These are phyloP conservation scores for Tilletia walkeri DNA, from an alignment of 1,284 basidiomycete species.

Conservation along the genomic window DNA sequence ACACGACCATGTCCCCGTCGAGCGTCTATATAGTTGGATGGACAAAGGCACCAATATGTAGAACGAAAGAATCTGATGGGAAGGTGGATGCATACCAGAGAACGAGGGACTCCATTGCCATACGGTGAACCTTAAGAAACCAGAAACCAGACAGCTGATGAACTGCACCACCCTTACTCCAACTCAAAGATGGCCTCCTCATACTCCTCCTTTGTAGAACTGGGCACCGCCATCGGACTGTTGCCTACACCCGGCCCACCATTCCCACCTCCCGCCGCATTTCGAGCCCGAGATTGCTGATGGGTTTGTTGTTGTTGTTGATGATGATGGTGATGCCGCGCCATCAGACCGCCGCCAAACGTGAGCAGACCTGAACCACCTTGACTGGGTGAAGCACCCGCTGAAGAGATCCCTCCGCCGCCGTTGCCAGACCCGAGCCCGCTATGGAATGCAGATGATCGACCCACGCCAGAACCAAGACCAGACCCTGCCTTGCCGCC, in stretches of 20 bases:
- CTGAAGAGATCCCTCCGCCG: too few species aligned
- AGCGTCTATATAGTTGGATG: too few species aligned
- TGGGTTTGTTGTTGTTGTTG: background rate
- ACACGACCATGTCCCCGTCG: too few species aligned
- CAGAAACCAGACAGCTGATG: too few species aligned
- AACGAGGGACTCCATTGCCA: background rate
- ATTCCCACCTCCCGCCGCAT: background rate
- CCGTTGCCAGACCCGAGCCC: too few species aligned
- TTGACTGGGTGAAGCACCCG: background rate
- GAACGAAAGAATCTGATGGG: background rate
- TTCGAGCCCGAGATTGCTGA: conserved; percentile 17
- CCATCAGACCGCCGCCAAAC: background rate
- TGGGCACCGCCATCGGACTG: conserved; percentile 28
- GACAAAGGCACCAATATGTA: too few species aligned
- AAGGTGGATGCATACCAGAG: background rate
- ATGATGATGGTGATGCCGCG: conserved; percentile 5
- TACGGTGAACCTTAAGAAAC: too few species aligned
- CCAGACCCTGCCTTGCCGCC: too few species aligned
- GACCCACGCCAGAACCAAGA: too few species aligned
- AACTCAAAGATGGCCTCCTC: conserved; percentile 54
- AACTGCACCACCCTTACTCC: conserved; percentile 29
- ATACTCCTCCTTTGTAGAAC: conserved; percentile 34
- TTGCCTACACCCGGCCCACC: conserved; percentile 22
- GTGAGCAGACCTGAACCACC: too few species aligned
- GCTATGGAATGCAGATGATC: too few species aligned